Conservation (phyloP, 2,329 filamentous ascomycete genomes). For the Alternaria atra region DNA sequence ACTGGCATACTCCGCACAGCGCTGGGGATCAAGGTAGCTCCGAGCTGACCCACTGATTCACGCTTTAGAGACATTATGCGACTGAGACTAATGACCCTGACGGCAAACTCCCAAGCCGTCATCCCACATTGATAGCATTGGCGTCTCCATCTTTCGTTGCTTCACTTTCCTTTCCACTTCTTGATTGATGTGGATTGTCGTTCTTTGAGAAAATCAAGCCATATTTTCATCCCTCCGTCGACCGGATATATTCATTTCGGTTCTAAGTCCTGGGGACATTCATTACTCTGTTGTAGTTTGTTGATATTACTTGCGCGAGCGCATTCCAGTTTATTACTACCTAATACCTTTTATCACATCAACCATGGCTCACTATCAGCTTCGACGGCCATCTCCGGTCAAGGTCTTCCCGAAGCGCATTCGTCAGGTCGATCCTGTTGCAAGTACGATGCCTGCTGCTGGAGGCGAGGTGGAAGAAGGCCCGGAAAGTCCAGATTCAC, state of each 20-base stretch:
- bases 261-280: constrained; percentile 43
- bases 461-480: constrained; percentile 13
- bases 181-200: constrained; percentile 23
- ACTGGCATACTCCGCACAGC: constrained; percentile 9
- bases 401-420: constrained; percentile 22
- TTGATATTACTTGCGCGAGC: constrained; percentile 11
- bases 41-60: constrained; percentile 25
- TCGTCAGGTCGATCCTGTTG: constrained; percentile 32
- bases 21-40: constrained; percentile 16
- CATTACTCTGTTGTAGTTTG: constrained; percentile 11
- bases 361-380: constrained; percentile 40
- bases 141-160: constrained; percentile 34
- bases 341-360: constrained; percentile 17
- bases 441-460: constrained; percentile 15
- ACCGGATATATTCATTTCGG: constrained; percentile 38
- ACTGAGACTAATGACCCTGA: constrained; percentile 27
- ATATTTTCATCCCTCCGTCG: constrained; percentile 40
- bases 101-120: constrained; percentile 28
- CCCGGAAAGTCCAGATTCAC: constrained; percentile 38
- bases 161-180: constrained; percentile 28
- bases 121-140: constrained; percentile 42
- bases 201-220: constrained; percentile 25
- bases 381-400: constrained; percentile 41
- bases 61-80: constrained; percentile 37
- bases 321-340: constrained; percentile 15